These are phyloP conservation scores for Dioscorea cayenensis DNA, from an alignment of 116 monocot genomes.

Conservation along the genomic window DNA sequence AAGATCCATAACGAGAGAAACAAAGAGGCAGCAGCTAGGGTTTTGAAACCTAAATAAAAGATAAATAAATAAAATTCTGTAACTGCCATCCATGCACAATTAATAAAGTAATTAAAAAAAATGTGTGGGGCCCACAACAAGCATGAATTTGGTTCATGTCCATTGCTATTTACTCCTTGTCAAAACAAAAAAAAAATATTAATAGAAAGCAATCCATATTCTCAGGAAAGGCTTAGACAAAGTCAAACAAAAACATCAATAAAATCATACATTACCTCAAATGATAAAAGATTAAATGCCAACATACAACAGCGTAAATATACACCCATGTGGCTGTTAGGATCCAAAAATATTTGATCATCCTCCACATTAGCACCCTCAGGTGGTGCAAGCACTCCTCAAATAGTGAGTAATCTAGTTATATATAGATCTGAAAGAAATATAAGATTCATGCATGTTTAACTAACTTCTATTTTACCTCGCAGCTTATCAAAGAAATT, in stretches of 20 bases:
- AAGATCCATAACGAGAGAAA: too few species aligned
- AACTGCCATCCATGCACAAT: too few species aligned
- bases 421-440: background rate
- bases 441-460: background rate
- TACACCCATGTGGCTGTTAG: constrained; percentile 73
- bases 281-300: constrained; percentile 64
- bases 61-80: too few species aligned
- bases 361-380: constrained; percentile 47
- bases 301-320: constrained; percentile 80
- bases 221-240: too few species aligned
- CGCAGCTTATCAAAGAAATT: constrained; percentile 87
- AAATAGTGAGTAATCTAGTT: background rate
- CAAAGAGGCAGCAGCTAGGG: too few species aligned
- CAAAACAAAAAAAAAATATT: too few species aligned
- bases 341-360: constrained; percentile 71
- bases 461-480: constrained; percentile 21
- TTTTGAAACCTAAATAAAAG: too few species aligned
- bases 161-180: too few species aligned
- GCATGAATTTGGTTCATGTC: too few species aligned
- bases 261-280: constrained; percentile 47
- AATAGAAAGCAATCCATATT: too few species aligned
- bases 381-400: constrained; percentile 39
- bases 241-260: background rate
- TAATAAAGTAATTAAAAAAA: too few species aligned
- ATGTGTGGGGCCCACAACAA: too few species aligned